Evolutionary conservation across 306 rosid genomes (phyloP).

Genomic region (Styphnolobium japonicum): DNA sequence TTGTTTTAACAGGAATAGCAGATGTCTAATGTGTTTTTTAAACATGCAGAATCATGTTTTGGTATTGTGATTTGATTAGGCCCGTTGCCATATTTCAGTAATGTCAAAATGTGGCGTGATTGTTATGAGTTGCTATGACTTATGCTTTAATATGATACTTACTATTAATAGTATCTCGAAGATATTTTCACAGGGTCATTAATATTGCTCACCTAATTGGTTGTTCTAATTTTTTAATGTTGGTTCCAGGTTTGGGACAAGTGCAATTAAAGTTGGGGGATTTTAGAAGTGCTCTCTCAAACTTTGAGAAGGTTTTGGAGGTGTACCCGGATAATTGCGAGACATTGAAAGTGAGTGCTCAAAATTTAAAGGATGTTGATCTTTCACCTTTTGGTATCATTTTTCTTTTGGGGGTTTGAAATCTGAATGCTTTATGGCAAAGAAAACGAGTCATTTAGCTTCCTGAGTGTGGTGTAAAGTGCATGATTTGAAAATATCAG

Average conservation of each 20-base stretch:
- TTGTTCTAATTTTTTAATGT: conserved; percentile 24
- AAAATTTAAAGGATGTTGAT: conserved; percentile 1
- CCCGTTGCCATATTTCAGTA: conserved; percentile 1
- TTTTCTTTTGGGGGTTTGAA: not conserved
- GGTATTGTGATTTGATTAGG: conserved; percentile 14
- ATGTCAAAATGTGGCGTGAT: conserved; percentile 22
- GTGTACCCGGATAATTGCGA: conserved; percentile 88
- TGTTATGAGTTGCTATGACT: conserved; percentile 12
- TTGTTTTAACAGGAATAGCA: not conserved
- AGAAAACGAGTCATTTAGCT: not conserved
- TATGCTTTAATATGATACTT: not conserved
- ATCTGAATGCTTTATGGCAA: not conserved
- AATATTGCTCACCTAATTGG: conserved; percentile 1
- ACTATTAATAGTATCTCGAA: not conserved
- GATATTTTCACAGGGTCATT: conserved; percentile 2
- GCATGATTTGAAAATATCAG: conserved; percentile 10
- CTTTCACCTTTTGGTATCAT: not conserved
- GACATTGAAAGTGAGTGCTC: conserved; percentile 78
- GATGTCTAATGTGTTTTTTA: not conserved
- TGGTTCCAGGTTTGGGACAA: conserved; percentile 86
- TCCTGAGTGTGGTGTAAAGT: conserved; percentile 12
- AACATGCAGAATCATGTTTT: conserved; percentile 18
- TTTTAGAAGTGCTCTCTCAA: conserved; percentile 81
- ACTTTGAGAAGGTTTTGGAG: conserved; percentile 93
- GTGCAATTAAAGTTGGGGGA: conserved; percentile 97